Evolutionary conservation across 306 rosid species (phyloP).

Genomic region (Quillaja saponaria): DNA sequence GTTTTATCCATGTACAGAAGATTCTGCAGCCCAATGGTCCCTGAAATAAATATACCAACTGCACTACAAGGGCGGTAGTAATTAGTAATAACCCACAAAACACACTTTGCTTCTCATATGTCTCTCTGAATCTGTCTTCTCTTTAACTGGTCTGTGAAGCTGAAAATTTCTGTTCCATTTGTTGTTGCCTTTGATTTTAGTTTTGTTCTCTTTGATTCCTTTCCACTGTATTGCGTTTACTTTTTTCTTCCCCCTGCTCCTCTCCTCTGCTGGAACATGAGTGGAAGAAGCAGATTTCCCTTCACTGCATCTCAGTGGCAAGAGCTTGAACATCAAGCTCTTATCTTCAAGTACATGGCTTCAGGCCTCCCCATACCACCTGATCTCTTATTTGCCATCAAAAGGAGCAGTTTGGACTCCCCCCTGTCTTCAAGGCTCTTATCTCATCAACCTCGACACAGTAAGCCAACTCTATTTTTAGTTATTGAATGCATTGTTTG

Average conservation of each 20-base stretch:
- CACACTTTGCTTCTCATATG: conserved; percentile 7
- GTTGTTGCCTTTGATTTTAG: conserved; percentile 10
- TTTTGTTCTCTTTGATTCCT: conserved; percentile 17
- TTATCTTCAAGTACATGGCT: conserved; percentile 91
- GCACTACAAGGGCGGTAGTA: conserved; percentile 20
- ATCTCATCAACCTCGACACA: conserved; percentile 64
- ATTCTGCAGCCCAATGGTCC: conserved; percentile 86
- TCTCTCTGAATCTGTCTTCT: conserved; percentile 21
- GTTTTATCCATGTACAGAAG: conserved; percentile 84
- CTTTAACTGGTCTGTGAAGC: conserved; percentile 28
- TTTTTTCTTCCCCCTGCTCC: background rate
- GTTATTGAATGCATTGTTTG: background rate
- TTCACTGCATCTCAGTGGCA: conserved; percentile 95
- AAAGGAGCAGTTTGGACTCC: conserved; percentile 63
- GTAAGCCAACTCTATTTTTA: conserved; percentile 37
- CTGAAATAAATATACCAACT: conserved; percentile 88
- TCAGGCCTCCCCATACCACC: conserved; percentile 89
- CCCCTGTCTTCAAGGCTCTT: conserved; percentile 58
- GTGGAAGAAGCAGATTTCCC: conserved; percentile 68
- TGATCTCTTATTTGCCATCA: conserved; percentile 78
- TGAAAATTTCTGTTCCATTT: conserved; percentile 30
- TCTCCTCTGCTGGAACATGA: conserved; percentile 35
- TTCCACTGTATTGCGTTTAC: background rate
- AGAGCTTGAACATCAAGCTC: conserved; percentile 98
- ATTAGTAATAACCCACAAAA: conserved; percentile 38